Evolutionary conservation across 257 asterid species (phyloP).

Genomic region (Jaltomata sinuosa): DNA sequence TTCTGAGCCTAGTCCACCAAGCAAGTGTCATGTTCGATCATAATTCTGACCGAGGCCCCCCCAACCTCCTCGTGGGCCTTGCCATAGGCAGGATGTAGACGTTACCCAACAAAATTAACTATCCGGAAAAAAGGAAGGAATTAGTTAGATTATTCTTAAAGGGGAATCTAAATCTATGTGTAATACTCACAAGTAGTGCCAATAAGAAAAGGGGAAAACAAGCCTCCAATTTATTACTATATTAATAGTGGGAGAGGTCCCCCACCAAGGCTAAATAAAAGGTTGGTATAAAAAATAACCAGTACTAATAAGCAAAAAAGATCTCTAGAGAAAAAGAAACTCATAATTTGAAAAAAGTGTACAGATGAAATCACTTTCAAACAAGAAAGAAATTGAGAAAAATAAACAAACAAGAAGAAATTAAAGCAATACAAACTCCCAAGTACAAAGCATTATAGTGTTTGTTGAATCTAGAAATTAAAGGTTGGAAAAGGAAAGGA

Average conservation of each 20-base stretch:
- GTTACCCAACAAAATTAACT: too few species aligned
- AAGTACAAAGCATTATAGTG: slow-evolving; percentile 25
- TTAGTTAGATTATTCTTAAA: neutral
- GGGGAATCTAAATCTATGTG: neutral
- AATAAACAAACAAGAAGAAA: slow-evolving; percentile 7
- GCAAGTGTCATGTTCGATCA: too few species aligned
- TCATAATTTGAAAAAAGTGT: neutral
- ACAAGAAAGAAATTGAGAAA: slow-evolving; percentile 35
- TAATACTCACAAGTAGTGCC: neutral
- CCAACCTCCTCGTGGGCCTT: too few species aligned
- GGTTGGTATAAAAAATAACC: neutral
- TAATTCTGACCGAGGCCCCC: too few species aligned
- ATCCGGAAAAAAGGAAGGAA: neutral
- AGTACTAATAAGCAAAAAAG: neutral
- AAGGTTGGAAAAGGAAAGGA: neutral
- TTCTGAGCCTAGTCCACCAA: too few species aligned
- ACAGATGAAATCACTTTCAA: slow-evolving; percentile 43
- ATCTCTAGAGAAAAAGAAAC: neutral
- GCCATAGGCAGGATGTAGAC: too few species aligned
- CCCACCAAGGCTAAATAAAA: neutral
- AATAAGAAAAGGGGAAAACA: neutral
- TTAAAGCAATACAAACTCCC: slow-evolving; percentile 34
- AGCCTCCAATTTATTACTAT: neutral
- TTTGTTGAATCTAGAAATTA: slow-evolving; percentile 10
- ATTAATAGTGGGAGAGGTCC: neutral